Evolutionary conservation across 192 early-diverging fungal species (phyloP).

Genomic region (Linnemannia elongata): DNA sequence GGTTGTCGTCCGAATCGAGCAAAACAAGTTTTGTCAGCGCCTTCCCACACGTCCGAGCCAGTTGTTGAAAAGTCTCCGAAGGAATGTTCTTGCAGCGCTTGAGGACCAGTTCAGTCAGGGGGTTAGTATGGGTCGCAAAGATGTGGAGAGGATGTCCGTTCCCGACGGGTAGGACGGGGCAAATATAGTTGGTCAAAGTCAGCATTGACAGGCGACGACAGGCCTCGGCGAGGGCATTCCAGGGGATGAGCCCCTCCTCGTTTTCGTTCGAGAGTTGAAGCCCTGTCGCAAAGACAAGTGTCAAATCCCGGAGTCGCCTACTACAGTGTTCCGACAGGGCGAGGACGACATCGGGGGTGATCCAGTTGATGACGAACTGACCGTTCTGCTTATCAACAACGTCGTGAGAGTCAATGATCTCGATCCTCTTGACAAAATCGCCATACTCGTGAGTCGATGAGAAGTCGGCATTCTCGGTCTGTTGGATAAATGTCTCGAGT

Average conservation of each 20-base stretch:
- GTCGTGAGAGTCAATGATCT: slow-evolving; percentile 56
- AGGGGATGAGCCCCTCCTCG: slow-evolving; percentile 53
- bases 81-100: slow-evolving; percentile 57
- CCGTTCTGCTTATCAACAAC: slow-evolving; percentile 56
- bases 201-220: slow-evolving; percentile 54
- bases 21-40: slow-evolving; percentile 50
- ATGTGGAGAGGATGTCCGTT: slow-evolving; percentile 48
- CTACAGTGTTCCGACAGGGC: slow-evolving; percentile 53
- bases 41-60: slow-evolving; percentile 51
- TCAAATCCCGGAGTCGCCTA: slow-evolving; percentile 47
- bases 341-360: slow-evolving; percentile 53
- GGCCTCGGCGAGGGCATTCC: slow-evolving; percentile 48
- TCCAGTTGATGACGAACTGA: slow-evolving; percentile 58
- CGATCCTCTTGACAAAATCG: slow-evolving; percentile 55
- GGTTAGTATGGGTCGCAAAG: slow-evolving; percentile 51
- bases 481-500: slow-evolving; percentile 46
- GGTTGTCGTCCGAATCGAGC: slow-evolving; percentile 47
- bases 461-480: slow-evolving; percentile 56
- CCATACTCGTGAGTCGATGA: slow-evolving; percentile 55
- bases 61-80: slow-evolving; percentile 38
- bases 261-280: slow-evolving; percentile 44
- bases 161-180: slow-evolving; percentile 37
- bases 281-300: slow-evolving; percentile 52
- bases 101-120: slow-evolving; percentile 48
- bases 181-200: slow-evolving; percentile 47